Evolutionary conservation across 352 stramenopile species (phyloP), one percentile per base, ranked within the genome.

Genomic region (Elongisporangium prolatum): DNA sequence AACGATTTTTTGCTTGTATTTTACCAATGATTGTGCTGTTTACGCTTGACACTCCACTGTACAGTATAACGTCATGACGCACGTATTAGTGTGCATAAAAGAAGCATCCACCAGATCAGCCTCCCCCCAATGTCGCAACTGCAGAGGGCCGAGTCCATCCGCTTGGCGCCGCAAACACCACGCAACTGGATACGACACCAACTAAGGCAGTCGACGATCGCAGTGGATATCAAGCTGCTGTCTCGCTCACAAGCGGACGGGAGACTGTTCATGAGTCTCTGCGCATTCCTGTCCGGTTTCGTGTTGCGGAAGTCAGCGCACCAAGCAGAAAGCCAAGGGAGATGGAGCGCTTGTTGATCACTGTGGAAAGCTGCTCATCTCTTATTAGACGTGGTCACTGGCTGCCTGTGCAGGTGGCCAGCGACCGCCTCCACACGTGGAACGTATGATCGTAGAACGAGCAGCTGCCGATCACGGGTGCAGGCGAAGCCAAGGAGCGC

Each of bases 361-460:
- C 34, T 16, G 9, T 17, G 34, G 34, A 44, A 44, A 44, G 34
- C 10, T 17, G 34, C 34, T 7, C 34, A 44, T 44, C 34, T 44
- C 34, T 44, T 44, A 44, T 44, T 44, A 16, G 34, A 44, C 10
- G 34, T 17, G 34, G 34, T 44, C 34, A 44, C 34, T 44, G 34
- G 34, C 34, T 44, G 34, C 1, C 34, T 44, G 34, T 13, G 34
- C 34, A 44, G 34, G 34, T 44, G 38, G 44, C 34, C 11, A 70
- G 53, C 13, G 40, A 24, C 14, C 48, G 51, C 16, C 74, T 75
- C 85, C 85, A 95, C 18, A 86, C 68, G 52, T 93, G 83, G 59
- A 92, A 95, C 24, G 48, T 48, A 54, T 84, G 80, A 50, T 95
- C 81, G 70, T 95, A 93, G 65, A 95, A 95, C 44, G 85, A 93